Conservation (phyloP, 2,329 filamentous ascomycete species). For the Aspergillus oerlinghausenensis region DNA sequence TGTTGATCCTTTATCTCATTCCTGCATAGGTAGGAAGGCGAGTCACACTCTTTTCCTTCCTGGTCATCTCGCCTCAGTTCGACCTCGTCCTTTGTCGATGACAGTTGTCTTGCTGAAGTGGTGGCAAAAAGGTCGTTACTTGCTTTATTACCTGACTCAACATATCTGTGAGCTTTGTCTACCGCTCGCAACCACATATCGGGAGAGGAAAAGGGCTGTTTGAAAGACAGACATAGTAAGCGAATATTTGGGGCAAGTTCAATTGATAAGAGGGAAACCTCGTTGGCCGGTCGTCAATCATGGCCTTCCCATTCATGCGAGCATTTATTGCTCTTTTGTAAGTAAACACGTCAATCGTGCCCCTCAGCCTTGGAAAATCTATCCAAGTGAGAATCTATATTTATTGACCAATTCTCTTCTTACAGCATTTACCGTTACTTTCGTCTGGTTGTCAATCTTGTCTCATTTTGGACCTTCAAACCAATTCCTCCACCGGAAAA, state of each 20-base stretch:
- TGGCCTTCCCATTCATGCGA: constrained; percentile 38
- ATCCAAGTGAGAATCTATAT: not conserved
- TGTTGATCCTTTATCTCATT: constrained; percentile 15
- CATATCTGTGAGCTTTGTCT: not conserved
- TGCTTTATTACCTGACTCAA: not conserved
- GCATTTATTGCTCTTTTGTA: constrained; percentile 41
- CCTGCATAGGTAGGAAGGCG: constrained; percentile 6
- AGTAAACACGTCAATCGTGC: constrained; percentile 18
- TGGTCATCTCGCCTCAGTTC: constrained; percentile 11
- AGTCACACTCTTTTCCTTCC: constrained; percentile 19
- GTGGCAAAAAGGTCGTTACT: not conserved
- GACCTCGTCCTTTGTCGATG: not conserved
- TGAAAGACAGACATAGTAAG: not conserved
- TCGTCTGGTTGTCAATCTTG: constrained; percentile 76
- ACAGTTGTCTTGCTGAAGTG: not conserved
- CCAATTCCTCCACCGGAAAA: constrained; percentile 77
- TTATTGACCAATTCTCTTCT: constrained; percentile 7
- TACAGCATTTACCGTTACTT: constrained; percentile 80
- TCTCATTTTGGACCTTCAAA: constrained; percentile 82
- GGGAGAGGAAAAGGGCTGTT: not conserved
- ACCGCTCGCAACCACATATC: too few species aligned
- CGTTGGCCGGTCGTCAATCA: constrained; percentile 14
- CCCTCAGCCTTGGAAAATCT: not conserved
- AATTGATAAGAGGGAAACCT: not conserved
- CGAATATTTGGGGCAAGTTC: not conserved